Evolutionary conservation across 192 early-diverging fungal species (phyloP).

Genomic region (Oehlia diaphana): DNA sequence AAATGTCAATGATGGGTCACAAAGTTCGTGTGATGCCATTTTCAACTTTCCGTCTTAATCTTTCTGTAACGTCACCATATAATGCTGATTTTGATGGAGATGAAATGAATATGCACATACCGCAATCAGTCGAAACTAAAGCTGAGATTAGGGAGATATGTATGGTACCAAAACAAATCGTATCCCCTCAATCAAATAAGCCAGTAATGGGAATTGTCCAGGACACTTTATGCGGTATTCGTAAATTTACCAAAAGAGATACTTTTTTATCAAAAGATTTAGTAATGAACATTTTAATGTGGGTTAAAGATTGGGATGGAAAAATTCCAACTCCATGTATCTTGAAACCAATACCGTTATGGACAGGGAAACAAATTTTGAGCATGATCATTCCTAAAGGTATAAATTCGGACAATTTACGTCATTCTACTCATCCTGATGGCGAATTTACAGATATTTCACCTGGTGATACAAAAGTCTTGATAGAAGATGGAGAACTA

Average conservation of each 20-base stretch:
- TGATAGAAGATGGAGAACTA: conserved; percentile 90
- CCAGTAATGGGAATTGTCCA: conserved; percentile 99
- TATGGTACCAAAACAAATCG: conserved; percentile 97
- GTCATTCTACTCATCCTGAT: conserved; percentile 77
- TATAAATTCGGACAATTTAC: conserved; percentile 81
- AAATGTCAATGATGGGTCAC: conserved; percentile 99
- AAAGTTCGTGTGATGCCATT: conserved; percentile 97
- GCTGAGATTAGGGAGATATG: conserved; percentile 96
- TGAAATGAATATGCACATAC: conserved; percentile 99
- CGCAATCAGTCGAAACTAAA: conserved; percentile 93
- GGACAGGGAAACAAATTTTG: conserved; percentile 97
- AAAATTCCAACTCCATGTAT: conserved; percentile 90
- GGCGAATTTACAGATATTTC: conserved; percentile 74
- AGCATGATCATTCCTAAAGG: conserved; percentile 91
- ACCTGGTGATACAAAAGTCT: conserved; percentile 88
- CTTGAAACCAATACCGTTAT: conserved; percentile 92
- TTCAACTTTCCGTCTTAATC: conserved; percentile 96
- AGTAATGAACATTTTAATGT: conserved; percentile 96
- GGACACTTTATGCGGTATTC: conserved; percentile 94
- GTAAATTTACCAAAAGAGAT: conserved; percentile 95
- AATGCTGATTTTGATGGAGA: conserved; percentile 99
- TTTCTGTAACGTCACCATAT: conserved; percentile 97
- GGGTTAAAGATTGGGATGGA: conserved; percentile 97
- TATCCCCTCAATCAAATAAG: conserved; percentile 95
- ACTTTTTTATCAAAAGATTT: conserved; percentile 82